Evolutionary conservation across 2,329 filamentous ascomycete species (phyloP), one percentile per base, ranked within the genome.

Genomic region (Amauroascus verrucosus): DNA sequence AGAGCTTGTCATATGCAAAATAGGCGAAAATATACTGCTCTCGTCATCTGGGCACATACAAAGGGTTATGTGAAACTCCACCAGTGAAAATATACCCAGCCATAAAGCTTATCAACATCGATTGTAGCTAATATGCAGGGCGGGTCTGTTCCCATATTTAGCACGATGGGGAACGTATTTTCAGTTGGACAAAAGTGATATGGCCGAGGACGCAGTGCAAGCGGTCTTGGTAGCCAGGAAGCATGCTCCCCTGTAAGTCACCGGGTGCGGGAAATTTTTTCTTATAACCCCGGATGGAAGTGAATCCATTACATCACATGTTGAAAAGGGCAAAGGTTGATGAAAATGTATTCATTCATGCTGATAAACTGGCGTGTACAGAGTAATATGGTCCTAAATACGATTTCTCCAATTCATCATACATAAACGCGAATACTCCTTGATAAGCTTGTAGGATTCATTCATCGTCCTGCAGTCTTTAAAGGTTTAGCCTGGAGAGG

Each of bases 271-370:
- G 48, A n/a, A n/a, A n/a, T n/a, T n/a, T n/a, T n/a, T n/a, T n/a
- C n/a, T n/a, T n/a, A n/a, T n/a, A n/a, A n/a, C n/a, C n/a, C n/a
- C n/a, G n/a, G n/a, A n/a, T n/a, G n/a, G n/a, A n/a, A n/a, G n/a
- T n/a, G n/a, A n/a, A n/a, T n/a, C 7, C 33, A 35, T 11, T 20
- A 16, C n/a, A 16, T 11, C 18, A 40, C 3, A 40, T 18, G 3
- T 20, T 24, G 20, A n/a, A 43, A 49, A 28, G 40, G 47, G 22
- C 16, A 49, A 49, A 40, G 47, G 20, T 49, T 49, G 32, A 30
- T 33, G 33, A 49, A 49, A 20, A 20, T 4, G 14, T 11, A 16
- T 30, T 18, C 14, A 16, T 40, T 14, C 6, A 7, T 18, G 37
- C 37, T 16, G 37, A 18, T 40, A 18, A 37, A 40, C 11, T 35